phyloP scores from a whole-genome alignment of 257 asterid species.

The Verbascum thapsus region DNA sequence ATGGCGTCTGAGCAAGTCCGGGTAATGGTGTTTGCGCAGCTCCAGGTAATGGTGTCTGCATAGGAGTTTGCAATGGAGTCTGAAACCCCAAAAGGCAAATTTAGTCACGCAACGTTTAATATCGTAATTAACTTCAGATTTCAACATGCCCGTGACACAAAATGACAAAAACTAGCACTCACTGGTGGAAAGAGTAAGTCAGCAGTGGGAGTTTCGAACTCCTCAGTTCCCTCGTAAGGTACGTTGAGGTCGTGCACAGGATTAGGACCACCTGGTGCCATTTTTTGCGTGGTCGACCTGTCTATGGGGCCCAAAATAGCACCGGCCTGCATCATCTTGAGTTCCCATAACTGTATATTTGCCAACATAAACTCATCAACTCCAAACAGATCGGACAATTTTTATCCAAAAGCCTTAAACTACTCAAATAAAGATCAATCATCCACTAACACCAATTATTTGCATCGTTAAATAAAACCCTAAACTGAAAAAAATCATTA shows the following conservation, averaged over 20 bases:
- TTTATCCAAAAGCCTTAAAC: constrained; percentile 29
- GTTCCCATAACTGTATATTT: constrained; percentile 72
- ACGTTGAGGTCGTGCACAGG: constrained; percentile 94
- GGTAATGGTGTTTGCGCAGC: constrained; percentile 77
- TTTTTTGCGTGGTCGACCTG: constrained; percentile 59
- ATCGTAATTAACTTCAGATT: constrained; percentile 15
- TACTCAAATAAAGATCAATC: constrained; percentile 19
- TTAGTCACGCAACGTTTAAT: neutral
- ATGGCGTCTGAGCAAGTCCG: constrained; percentile 71
- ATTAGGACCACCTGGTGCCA: constrained; percentile 57
- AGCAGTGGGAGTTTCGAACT: constrained; percentile 95
- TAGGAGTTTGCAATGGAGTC: constrained; percentile 81
- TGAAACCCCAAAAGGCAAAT: constrained; percentile 31
- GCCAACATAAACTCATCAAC: constrained; percentile 31
- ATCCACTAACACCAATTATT: constrained; percentile 18
- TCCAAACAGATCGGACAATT: constrained; percentile 30
- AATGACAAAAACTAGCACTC: constrained; percentile 31
- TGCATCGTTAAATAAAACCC: constrained; percentile 27
- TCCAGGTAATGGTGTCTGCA: constrained; percentile 84
- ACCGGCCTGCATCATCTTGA: constrained; percentile 93
- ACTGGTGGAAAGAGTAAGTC: constrained; percentile 97
- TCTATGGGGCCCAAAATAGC: constrained; percentile 82
- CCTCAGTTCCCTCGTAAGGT: constrained; percentile 93
- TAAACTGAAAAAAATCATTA: constrained; percentile 1
- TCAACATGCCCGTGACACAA: neutral